Percentiles rank a stretch among this genome's conserved stretches.
Conservation (phyloP, 768 basidiomycete species). For the Leccinellum albellum region DNA sequence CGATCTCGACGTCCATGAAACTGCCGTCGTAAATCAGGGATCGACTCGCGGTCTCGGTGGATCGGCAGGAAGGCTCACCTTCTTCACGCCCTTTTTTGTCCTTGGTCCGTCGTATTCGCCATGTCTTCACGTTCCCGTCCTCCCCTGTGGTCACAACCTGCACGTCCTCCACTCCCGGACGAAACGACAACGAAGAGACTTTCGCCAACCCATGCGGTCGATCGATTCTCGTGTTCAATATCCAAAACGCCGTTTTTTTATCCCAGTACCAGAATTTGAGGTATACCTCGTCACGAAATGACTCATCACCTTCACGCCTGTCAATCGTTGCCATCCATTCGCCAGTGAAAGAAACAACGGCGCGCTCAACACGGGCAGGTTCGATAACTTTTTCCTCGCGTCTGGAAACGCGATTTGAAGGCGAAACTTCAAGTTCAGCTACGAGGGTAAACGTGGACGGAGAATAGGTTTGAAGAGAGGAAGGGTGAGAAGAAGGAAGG, state of each 20-base stretch:
- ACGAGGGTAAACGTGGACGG: slow-evolving; percentile 65
- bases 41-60: neutral
- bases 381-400: slow-evolving; percentile 74
- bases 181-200: slow-evolving; percentile 69
- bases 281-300: slow-evolving; percentile 64
- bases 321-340: slow-evolving; percentile 95
- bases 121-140: slow-evolving; percentile 76
- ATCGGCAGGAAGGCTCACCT: slow-evolving; percentile 37
- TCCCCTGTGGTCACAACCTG: slow-evolving; percentile 70
- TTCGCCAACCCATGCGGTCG: slow-evolving; percentile 70
- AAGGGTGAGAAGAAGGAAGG: slow-evolving; percentile 90
- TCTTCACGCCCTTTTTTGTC: slow-evolving; percentile 47
- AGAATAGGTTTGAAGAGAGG: slow-evolving; percentile 90
- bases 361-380: slow-evolving; percentile 69
- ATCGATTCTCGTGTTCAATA: slow-evolving; percentile 85
- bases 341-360: slow-evolving; percentile 61
- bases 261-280: slow-evolving; percentile 94
- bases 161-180: slow-evolving; percentile 39
- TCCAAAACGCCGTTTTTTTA: slow-evolving; percentile 55
- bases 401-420: slow-evolving; percentile 86
- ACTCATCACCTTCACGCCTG: slow-evolving; percentile 60
- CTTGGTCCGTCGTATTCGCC: slow-evolving; percentile 56
- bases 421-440: slow-evolving; percentile 88
- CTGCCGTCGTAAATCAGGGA: slow-evolving; percentile 10
- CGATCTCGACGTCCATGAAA: slow-evolving; percentile 78